A percentile compares a stretch with the other conserved stretches of the same genome.
These are phyloP conservation scores for Fusarium sp. DNA, from an alignment of 2,329 filamentous ascomycete species.

Conservation along the genomic window DNA sequence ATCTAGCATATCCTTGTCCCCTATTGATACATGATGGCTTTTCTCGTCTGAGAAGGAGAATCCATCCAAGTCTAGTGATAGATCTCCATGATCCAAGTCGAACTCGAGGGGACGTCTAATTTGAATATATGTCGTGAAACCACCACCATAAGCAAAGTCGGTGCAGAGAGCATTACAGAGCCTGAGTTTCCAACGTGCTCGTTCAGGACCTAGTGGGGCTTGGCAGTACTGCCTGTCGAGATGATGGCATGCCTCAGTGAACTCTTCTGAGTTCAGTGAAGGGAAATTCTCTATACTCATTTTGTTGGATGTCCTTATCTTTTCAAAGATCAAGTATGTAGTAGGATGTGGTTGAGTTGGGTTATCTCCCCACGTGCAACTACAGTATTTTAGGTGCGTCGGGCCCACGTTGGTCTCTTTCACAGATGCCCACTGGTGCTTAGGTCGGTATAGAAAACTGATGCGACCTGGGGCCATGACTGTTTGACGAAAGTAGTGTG, in stretches of 20 bases:
- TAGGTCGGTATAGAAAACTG: not conserved
- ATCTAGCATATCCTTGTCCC: constrained; percentile 62
- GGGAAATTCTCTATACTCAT: constrained; percentile 69
- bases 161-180: constrained; percentile 64
- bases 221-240: constrained; percentile 70
- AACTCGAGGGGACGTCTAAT: constrained; percentile 66
- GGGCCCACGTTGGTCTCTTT: constrained; percentile 10
- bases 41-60: constrained; percentile 57
- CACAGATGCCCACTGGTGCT: not conserved
- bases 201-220: constrained; percentile 66
- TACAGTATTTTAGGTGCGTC: constrained; percentile 10
- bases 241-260: constrained; percentile 72
- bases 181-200: constrained; percentile 66
- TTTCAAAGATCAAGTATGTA: not conserved
- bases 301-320: not conserved
- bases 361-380: constrained; percentile 18
- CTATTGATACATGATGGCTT: constrained; percentile 39
- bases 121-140: constrained; percentile 66
- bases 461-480: not conserved
- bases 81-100: constrained; percentile 57
- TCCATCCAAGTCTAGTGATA: constrained; percentile 59
- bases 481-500: not conserved
- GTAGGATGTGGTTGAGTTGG: constrained; percentile 19
- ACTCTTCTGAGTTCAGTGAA: constrained; percentile 70
- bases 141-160: constrained; percentile 56